Conservation (phyloP, 139 green algal genomes). For the Bryopsis sp. region DNA sequence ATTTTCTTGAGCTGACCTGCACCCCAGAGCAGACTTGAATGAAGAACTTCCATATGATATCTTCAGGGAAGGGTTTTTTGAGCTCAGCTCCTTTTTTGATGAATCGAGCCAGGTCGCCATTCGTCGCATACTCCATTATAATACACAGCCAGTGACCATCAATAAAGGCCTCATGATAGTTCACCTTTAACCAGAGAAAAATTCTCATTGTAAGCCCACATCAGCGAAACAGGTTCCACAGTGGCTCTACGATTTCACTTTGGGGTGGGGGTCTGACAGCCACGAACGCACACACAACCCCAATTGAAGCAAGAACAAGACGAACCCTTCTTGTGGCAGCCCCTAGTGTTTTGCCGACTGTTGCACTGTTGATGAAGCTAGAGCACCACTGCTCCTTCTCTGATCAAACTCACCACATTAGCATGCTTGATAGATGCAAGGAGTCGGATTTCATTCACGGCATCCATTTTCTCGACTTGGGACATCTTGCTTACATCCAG, state of each 20-base stretch:
- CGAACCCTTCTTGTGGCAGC: too few species aligned
- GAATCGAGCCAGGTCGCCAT: slow-evolving; percentile 52
- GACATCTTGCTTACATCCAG: slow-evolving; percentile 59
- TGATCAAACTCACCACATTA: slow-evolving; percentile 42
- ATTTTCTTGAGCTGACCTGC: neutral
- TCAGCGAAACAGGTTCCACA: neutral
- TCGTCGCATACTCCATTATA: slow-evolving; percentile 70
- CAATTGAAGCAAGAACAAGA: too few species aligned
- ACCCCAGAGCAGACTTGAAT: slow-evolving; percentile 45
- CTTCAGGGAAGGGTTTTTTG: slow-evolving; percentile 55
- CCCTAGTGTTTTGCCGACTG: too few species aligned
- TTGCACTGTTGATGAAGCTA: too few species aligned
- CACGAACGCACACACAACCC: too few species aligned
- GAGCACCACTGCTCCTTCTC: too few species aligned
- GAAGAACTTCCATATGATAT: slow-evolving; percentile 71
- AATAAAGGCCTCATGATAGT: slow-evolving; percentile 70
- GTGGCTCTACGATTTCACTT: too few species aligned
- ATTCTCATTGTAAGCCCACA: neutral
- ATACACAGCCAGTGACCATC: slow-evolving; percentile 64
- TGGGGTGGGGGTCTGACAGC: too few species aligned
- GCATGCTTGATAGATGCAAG: slow-evolving; percentile 53
- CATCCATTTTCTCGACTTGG: slow-evolving; percentile 48
- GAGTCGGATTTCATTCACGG: slow-evolving; percentile 67
- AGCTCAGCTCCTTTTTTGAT: slow-evolving; percentile 49
- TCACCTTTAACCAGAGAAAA: slow-evolving; percentile 23